Percentiles rank a stretch among this genome's conserved stretches.
phyloP scores from a whole-genome alignment of 441 rosid species.

The Populus tomentosa region DNA sequence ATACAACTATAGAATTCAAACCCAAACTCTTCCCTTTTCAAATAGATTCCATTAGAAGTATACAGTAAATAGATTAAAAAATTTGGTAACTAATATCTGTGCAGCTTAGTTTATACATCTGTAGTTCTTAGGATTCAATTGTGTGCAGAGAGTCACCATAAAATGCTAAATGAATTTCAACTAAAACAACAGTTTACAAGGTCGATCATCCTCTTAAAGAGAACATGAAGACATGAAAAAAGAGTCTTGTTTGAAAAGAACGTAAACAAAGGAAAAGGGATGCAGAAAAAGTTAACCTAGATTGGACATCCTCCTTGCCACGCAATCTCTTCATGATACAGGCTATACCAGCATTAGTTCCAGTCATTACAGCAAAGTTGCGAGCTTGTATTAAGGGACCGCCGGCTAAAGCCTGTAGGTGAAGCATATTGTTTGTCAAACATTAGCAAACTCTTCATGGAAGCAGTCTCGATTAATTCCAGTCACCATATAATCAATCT shows the following conservation, averaged over 20 bases:
- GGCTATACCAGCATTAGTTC: constrained; percentile 89
- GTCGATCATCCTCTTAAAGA: not conserved
- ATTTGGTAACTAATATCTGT: not conserved
- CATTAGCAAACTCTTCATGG: not conserved
- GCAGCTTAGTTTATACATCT: not conserved
- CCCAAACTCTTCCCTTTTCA: not conserved
- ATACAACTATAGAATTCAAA: not conserved
- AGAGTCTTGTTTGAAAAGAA: not conserved
- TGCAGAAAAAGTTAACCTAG: constrained; percentile 45
- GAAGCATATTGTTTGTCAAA: constrained; percentile 4
- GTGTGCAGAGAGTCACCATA: not conserved
- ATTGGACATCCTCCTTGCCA: constrained; percentile 93
- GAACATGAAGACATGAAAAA: not conserved
- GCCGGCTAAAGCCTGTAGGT: constrained; percentile 68
- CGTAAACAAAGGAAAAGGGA: not conserved
- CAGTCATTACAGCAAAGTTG: constrained; percentile 88
- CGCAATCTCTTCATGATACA: constrained; percentile 77
- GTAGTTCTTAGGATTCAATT: not conserved
- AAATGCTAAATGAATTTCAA: not conserved
- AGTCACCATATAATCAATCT: not conserved
- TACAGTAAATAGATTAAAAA: not conserved
- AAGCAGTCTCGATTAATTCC: not conserved
- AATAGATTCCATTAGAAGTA: not conserved
- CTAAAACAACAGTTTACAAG: not conserved
- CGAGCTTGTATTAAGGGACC: constrained; percentile 96